Evolutionary conservation across 179 eudicot species (phyloP), one percentile per base, ranked within the genome.

Genomic region (Corrigiola litoralis): DNA sequence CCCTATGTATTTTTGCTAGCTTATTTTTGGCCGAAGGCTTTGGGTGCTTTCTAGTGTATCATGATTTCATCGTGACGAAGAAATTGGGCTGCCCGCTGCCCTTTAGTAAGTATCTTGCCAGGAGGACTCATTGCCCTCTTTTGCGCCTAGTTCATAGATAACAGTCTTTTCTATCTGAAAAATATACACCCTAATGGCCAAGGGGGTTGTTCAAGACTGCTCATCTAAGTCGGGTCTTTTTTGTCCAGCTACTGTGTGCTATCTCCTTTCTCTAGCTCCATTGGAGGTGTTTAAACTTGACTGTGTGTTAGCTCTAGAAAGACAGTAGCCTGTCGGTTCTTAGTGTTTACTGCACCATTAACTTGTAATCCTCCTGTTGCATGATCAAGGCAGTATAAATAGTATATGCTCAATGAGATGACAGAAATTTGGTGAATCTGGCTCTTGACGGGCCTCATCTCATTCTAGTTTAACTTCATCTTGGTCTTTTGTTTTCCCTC

Each of bases 11-110:
- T n/a, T n/a, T n/a, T n/a, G n/a, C n/a, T n/a, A n/a, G 72, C 83
- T 66, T 66, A 77, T 34, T 75, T 79, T 53, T 79, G 88, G 65
- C n/a, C n/a, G n/a, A 79, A 58, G 75, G 75, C 64, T 51, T 77
- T 85, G 86, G 62, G 18, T 32, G 71, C 48, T 11, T 12, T 67
- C 38, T 42, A 51, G 16, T 41, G 21, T 46, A 10, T 2, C 28
- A 11, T 36, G 1, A 56, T 45, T 4, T 46, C n/a, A 27, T 14
- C 53, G 31, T 14, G 23, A 46, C 9, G 3, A n/a, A n/a, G n/a
- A n/a, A n/a, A n/a, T n/a, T n/a, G n/a, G n/a, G n/a, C n/a, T n/a
- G n/a, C n/a, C n/a, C n/a, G n/a, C n/a, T n/a, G n/a, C n/a, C n/a
- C 1, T 44, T 44, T 45, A 18, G 34, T 28, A 11, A 44, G 51